Evolutionary conservation across 768 basidiomycete species (phyloP), one percentile per base, ranked within the genome.

Genomic region (Pulveroboletus sp.): DNA sequence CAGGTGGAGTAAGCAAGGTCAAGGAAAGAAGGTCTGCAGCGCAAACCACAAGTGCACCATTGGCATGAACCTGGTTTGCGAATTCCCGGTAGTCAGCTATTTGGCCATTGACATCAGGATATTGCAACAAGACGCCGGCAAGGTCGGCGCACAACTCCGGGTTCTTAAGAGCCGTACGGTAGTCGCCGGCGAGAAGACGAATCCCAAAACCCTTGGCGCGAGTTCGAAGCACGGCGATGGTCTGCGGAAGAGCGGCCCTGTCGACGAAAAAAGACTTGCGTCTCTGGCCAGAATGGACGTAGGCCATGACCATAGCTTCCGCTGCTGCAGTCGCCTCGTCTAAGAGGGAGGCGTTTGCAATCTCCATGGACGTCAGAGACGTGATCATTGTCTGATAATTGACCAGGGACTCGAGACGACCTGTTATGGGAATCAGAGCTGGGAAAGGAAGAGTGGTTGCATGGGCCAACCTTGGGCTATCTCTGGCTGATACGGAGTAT

Each of bases 361-460:
- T 92, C 58, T 93, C 89, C 80, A 99, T 93, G 19, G 86, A 79
- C 13, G 95, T 97, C 62, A 99, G 72, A 14, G 94, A 97, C 72
- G 82, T 90, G 54, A 94, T 81, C 87, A 99, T 94, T 0, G 94
- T 91, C 72, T 99, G 95, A 64, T 83, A 99, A 68, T 99, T 98
- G 63, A 98, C 81, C 33, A 99, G 79, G 5, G 93, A 97, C 65
- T 99, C 95, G 40, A 99, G 79, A 43, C 95, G 95, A 34, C 94
- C 91, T 93, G 61, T 40, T 53, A 25, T 52, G 23, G 37, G 34
- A 46, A 40, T 66, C 43, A 66, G 40, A 45, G 17, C 2, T 16
- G 35, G 38, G 14, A 50, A 43, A 32, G 19, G 11, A 35, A 45
- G 6, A 20, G 36, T 33, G 40, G n/a, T 53, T 49, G 25, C 45